Evolutionary conservation across 2,329 filamentous ascomycete species (phyloP), one percentile per base, ranked within the genome.

Genomic region (Ophiostoma novo-ulmi): DNA sequence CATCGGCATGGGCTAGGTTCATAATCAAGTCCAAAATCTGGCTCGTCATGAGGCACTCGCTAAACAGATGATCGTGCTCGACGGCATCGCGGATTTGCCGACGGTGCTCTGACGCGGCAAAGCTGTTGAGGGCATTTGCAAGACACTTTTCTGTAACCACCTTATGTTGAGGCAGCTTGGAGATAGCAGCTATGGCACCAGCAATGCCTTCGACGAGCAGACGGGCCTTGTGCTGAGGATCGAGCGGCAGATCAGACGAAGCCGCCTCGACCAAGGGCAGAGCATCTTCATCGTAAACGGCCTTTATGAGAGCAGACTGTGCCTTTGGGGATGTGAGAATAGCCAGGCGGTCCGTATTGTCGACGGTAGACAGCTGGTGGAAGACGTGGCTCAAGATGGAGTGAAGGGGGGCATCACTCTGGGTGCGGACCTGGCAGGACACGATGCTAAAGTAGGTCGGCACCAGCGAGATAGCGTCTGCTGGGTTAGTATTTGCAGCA

Each of bases 171-270:
- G 38, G 22, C 20, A 67, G 39, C 6, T 72, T 74, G 38, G 72
- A 73, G 68, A 78, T 77, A 63, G 81, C 67, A 70, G 76, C 68
- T 14, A 79, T 76, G 65, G 79, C 76, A 52, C 78, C 79, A 0
- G 78, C 77, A 36, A 80, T 74, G 69, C 78, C 80, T 72, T 80
- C 77, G 20, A 78, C 75, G 52, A 80, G 78, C 52, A 81, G 74
- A 31, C 75, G 75, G 4, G 77, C 76, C 72, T 77, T 79, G 68
- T 77, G 76, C 63, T 77, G 74, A 55, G 77, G 76, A 70, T 78
- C 76, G 52, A 81, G 76, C 8, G 74, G 73, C 38, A 48, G 73
- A 67, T 78, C 76, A n/a, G 72, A 72, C 7, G 74, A 72, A 1
- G 75, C 74, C 31, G 77, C 75, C 13, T 76, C 75, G 41, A 80